These are phyloP conservation scores for Chaetomium cochliodes DNA, from an alignment of 495 filamentous ascomycete genomes.

Conservation along the genomic window DNA sequence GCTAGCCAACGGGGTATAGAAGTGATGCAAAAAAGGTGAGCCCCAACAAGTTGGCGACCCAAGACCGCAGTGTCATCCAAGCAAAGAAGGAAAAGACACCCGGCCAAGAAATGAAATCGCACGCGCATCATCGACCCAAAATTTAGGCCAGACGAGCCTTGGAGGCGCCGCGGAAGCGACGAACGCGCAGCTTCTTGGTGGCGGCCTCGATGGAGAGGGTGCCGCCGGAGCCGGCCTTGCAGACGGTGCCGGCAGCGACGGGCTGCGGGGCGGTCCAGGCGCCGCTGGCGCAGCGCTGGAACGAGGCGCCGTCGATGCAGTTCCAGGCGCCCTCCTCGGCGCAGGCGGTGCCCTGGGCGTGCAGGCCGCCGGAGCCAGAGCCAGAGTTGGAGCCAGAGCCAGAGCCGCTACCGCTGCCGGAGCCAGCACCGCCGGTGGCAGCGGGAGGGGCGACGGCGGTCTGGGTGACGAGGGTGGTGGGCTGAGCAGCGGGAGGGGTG, in stretches of 20 bases:
- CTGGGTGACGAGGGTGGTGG: conserved; percentile 27
- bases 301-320: conserved; percentile 60
- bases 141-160: conserved; percentile 4
- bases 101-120: not conserved
- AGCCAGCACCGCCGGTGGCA: conserved; percentile 23
- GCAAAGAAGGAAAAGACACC: not conserved
- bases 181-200: not conserved
- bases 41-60: not conserved
- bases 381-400: conserved; percentile 15
- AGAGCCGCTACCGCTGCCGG: conserved; percentile 20
- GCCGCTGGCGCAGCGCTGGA: conserved; percentile 65
- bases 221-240: conserved; percentile 52
- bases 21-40: conserved; percentile 2
- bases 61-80: not conserved
- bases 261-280: conserved; percentile 54
- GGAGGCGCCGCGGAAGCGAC: not conserved
- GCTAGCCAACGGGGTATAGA: conserved; percentile 18
- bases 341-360: conserved; percentile 45
- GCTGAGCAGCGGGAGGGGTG: conserved; percentile 24
- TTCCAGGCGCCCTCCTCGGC: conserved; percentile 59
- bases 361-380: conserved; percentile 23
- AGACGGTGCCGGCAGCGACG: conserved; percentile 60
- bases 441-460: conserved; percentile 22
- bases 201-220: conserved; percentile 35
- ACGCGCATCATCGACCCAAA: not conserved